phyloP scores from a whole-genome alignment of 805 yeast genomes.

The Blastobotrys muscicola region DNA sequence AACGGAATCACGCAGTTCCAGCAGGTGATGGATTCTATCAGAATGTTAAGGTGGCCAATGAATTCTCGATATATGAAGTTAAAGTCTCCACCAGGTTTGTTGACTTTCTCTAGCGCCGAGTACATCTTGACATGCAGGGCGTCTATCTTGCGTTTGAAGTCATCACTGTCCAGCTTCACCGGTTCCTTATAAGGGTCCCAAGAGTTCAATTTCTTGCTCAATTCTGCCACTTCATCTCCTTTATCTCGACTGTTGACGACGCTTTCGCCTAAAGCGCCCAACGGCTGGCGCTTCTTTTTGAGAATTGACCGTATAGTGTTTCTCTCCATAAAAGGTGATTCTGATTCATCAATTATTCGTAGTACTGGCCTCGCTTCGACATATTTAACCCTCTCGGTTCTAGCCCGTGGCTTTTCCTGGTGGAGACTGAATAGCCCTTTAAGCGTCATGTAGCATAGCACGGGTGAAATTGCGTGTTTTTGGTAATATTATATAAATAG shows the following conservation, averaged over 20 bases:
- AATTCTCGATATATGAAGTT: constrained; percentile 13
- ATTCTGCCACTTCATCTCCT: constrained; percentile 7
- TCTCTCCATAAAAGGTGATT: constrained; percentile 4
- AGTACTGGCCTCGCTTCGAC: neutral
- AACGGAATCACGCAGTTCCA: constrained; percentile 10
- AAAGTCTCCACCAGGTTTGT: constrained; percentile 6
- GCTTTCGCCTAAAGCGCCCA: neutral
- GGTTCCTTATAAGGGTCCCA: neutral
- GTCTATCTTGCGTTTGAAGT: constrained; percentile 8
- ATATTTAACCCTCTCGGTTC: too few species aligned
- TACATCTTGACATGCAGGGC: constrained; percentile 8
- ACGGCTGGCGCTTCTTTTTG: neutral
- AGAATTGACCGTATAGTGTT: neutral
- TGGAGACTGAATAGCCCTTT: constrained; percentile 1
- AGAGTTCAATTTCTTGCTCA: constrained; percentile 1
- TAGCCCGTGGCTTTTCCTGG: neutral
- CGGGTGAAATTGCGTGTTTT: too few species aligned
- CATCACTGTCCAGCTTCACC: constrained; percentile 3
- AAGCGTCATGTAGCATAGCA: neutral
- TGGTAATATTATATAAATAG: neutral
- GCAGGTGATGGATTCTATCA: constrained; percentile 6
- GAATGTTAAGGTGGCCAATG: constrained; percentile 10
- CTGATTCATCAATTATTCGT: neutral
- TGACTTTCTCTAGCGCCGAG: constrained; percentile 5
- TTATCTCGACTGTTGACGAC: neutral